Conservation (phyloP, 176 grass and related monocot genomes). For the Paspalum notatum region DNA sequence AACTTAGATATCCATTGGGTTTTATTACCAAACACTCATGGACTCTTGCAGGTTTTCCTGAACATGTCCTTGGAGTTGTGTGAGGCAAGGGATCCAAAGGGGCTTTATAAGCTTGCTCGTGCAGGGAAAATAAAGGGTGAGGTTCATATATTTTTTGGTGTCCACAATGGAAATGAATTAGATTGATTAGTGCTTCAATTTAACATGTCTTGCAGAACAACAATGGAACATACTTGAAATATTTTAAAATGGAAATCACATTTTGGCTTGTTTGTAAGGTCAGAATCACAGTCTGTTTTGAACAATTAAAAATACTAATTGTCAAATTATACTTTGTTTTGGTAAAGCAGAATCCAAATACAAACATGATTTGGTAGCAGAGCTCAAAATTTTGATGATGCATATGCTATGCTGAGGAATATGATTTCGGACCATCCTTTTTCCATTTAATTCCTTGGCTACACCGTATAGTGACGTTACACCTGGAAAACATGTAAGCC, state of each 20-base stretch:
- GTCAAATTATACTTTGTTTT: neutral
- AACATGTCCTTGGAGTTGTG: conserved; percentile 97
- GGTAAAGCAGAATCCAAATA: neutral
- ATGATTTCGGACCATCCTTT: neutral
- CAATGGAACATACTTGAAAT: neutral
- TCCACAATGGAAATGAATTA: conserved; percentile 3
- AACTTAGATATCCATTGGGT: neutral
- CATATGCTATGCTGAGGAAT: neutral
- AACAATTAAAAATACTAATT: neutral
- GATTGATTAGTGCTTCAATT: neutral
- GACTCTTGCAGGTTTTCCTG: conserved; percentile 81
- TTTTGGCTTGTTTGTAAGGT: neutral
- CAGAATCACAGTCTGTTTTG: neutral
- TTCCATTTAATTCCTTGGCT: neutral
- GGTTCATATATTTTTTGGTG: conserved; percentile 21
- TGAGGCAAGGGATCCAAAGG: conserved; percentile 92
- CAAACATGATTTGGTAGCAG: neutral
- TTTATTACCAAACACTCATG: neutral
- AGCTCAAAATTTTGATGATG: neutral
- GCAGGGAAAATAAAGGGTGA: conserved; percentile 95
- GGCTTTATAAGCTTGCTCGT: conserved; percentile 98
- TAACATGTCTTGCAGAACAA: neutral
- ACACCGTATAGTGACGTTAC: neutral
- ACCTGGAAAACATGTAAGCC: neutral
- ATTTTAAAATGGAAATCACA: neutral